Evolutionary conservation across 2,329 filamentous ascomycete genomes (phyloP), one percentile per base, ranked within the genome.

Genomic region (Trichoderma brevicompactum): DNA sequence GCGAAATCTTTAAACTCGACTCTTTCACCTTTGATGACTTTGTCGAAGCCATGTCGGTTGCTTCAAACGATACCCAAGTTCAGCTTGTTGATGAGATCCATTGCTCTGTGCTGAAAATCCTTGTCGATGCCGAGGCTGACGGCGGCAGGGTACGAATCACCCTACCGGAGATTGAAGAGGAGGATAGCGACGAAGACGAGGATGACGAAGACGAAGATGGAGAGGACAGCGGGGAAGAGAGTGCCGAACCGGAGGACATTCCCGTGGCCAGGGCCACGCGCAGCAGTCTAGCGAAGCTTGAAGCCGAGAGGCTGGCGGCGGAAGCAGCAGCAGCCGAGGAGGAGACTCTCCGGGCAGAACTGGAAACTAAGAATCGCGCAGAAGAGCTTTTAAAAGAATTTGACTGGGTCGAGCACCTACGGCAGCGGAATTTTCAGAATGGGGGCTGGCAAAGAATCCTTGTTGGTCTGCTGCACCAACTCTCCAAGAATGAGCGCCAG

Each of bases 1-100:
- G 93, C 74, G 92, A 97, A 73, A 90, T 97, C 17, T 96, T 96
- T 74, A 87, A 92, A 73, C 83, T 99, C 32, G 95, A 99, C 76
- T 98, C 94, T 0, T 99, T 99, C 74, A 98, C 94, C 0, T 96
- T 98, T 72, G 95, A 99, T 75, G 95, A 99, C 76, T 98, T 94
- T 72, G 84, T 97, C 5, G 91, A 98, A 74, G 90, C 94, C 0
- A 88, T 99, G 83, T 85, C 89, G 55, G 89, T 94, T 65, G 85
- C 90, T 0, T 92, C 88, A 0, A 85, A 89, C 40, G 87, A 92
- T 23, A 80, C 87, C 0, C 89, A 90, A 7, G 95, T 95, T 60
- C 90, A 97, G 74, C 81, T 99, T 0, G 89, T 97, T 70, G 89
- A 92, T 56, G 95, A 99, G 76, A 86, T 95, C 5, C 94, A 98